Base-by-base conservation (phyloP, 2,329 filamentous ascomycete species). In the Ascochyta pisi region DNA sequence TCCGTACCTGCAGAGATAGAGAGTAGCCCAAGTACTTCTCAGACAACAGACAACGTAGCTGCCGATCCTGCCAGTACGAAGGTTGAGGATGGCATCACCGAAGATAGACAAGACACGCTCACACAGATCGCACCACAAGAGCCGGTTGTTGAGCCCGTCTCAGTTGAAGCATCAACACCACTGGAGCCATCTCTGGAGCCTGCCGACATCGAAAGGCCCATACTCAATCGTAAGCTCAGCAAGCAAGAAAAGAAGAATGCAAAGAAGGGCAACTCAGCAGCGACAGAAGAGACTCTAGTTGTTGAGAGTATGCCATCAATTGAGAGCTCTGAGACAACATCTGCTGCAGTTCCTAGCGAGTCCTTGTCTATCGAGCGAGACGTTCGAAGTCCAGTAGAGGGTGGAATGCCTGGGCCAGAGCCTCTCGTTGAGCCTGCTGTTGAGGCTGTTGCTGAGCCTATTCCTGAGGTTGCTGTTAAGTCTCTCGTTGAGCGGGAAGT, bases 201-300 rank as follows among this genome's bases (percentile, higher is more conserved):
- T 6, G 27, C 49, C 4, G 55, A 54, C 9, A 2, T 40, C n/a
- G 63, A 67, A 33, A 62, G 52, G 49, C 64, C 66, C 9, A 29
- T 40, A 8, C 54, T 68, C n/a, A 56, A 39, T 39, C 69, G 64
- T 37, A 73, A 71, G 54, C 59, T 71, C n/a, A 73, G 68, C 59
- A 73, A 74, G 58, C 73, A 73, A 35, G 70, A 73, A 35, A 71
- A 68, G 57, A 73, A 66, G 46, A 60, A 65, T 8, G 64, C 64
- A 50, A 71, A 68, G 46, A 68, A 68, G 37, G 52, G 62, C 22
- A 41, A 46, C 16, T 39, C 47, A 23, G 33, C 54, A 3, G 23
- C 42, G 16, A 31, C 44, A 37, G 53, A 62, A 24, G 57, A 60
- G 10, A 58, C 63, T 9, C 5, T 16, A 2, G 26, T 22, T 12